phyloP scores from a whole-genome alignment of 371 early-diverging fungal genomes.

The Apophysomyces ossiformis region DNA sequence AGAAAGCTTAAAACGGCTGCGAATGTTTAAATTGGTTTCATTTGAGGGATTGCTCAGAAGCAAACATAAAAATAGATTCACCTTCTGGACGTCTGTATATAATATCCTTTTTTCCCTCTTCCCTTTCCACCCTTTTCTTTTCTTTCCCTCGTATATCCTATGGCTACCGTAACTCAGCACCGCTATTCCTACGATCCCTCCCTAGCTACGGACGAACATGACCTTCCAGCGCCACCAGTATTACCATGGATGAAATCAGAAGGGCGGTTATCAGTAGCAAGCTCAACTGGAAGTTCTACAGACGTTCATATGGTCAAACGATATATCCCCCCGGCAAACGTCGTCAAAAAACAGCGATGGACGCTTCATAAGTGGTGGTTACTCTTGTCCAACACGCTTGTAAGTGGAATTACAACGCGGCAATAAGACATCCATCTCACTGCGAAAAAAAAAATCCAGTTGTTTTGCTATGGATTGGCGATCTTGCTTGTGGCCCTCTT shows the following conservation, averaged over 20 bases:
- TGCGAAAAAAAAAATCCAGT: slow-evolving; percentile 22
- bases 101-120: too few species aligned
- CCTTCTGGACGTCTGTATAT: too few species aligned
- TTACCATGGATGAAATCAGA: slow-evolving; percentile 54
- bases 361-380: slow-evolving; percentile 57
- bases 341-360: slow-evolving; percentile 50
- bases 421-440: neutral
- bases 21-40: neutral
- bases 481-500: slow-evolving; percentile 41
- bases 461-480: slow-evolving; percentile 53
- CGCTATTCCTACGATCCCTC: neutral
- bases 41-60: slow-evolving; percentile 3
- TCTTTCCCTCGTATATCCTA: neutral
- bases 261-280: neutral
- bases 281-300: slow-evolving; percentile 7
- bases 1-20: neutral
- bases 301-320: slow-evolving; percentile 49
- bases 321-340: slow-evolving; percentile 23
- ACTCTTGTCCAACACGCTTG: slow-evolving; percentile 55
- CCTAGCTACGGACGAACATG: neutral
- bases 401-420: slow-evolving; percentile 26
- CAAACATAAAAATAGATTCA: too few species aligned
- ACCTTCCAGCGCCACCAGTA: slow-evolving; percentile 41
- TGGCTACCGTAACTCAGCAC: neutral
- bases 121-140: neutral